These are phyloP conservation scores for Akanthomyces uredinophilus DNA, from an alignment of 2,329 filamentous ascomycete species.

Conservation along the genomic window DNA sequence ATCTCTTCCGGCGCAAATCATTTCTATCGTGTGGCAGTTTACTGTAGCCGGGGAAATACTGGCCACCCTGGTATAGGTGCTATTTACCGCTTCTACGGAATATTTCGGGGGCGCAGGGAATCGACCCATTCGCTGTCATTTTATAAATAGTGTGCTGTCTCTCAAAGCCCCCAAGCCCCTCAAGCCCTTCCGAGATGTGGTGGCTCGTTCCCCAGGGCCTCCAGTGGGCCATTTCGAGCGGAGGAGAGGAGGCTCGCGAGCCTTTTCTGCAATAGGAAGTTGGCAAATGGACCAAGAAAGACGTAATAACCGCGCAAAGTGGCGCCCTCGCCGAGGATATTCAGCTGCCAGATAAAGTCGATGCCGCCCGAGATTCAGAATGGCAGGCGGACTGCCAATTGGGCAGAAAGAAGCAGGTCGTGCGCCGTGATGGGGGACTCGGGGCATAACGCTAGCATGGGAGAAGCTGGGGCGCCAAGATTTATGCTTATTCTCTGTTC, in stretches of 20 bases:
- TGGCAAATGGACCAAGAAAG: not conserved
- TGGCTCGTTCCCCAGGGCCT: not conserved
- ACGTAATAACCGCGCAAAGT: not conserved
- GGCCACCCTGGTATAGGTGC: too few species aligned
- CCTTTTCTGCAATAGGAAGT: slow-evolving; percentile 3
- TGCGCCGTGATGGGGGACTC: not conserved
- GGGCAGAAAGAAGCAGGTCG: not conserved
- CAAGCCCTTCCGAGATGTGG: not conserved
- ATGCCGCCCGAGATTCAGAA: not conserved
- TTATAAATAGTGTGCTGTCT: too few species aligned
- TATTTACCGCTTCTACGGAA: too few species aligned
- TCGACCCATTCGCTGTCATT: too few species aligned
- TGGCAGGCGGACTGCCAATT: not conserved
- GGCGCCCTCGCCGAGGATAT: not conserved
- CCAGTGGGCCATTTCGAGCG: not conserved
- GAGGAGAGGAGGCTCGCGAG: not conserved
- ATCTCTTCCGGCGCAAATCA: too few species aligned
- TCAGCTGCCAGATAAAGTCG: not conserved
- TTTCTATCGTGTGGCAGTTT: too few species aligned
- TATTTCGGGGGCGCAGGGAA: too few species aligned
- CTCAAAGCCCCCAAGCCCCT: too few species aligned
- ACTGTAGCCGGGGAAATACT: too few species aligned
- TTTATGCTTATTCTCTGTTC: slow-evolving; percentile 8
- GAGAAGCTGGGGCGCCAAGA: slow-evolving; percentile 5
- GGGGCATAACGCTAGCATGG: not conserved